These are phyloP conservation scores for Termitomyces sp. DNA, from an alignment of 768 basidiomycete species.

Conservation along the genomic window DNA sequence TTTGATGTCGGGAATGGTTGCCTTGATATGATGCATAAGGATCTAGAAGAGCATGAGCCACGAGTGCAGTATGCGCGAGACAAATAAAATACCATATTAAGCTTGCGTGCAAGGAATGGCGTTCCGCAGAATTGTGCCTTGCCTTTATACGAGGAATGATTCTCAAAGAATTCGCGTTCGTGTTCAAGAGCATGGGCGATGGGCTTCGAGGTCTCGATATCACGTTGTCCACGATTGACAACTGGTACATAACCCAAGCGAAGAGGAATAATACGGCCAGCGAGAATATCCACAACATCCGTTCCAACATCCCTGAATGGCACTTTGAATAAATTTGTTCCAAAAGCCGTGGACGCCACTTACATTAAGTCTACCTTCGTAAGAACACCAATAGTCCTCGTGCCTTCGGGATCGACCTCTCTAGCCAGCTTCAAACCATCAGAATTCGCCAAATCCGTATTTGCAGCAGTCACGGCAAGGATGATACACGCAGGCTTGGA, in stretches of 20 bases:
- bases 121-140: conserved; percentile 98
- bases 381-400: conserved; percentile 94
- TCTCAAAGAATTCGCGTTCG: conserved; percentile 93
- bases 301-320: conserved; percentile 87
- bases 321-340: neutral
- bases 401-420: conserved; percentile 96
- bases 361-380: conserved; percentile 99
- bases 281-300: conserved; percentile 98
- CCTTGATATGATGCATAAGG: conserved; percentile 98
- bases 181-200: conserved; percentile 83
- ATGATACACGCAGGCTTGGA: conserved; percentile 94
- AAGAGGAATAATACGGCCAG: conserved; percentile 93
- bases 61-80: conserved; percentile 5
- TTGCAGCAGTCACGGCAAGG: conserved; percentile 93
- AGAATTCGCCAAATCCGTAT: conserved; percentile 97
- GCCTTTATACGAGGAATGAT: conserved; percentile 85
- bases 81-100: conserved; percentile 69
- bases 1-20: conserved; percentile 98
- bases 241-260: conserved; percentile 97
- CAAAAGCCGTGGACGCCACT: conserved; percentile 23
- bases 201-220: conserved; percentile 86
- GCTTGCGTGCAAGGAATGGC: conserved; percentile 90
- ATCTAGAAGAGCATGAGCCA: conserved; percentile 47
- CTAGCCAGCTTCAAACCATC: conserved; percentile 95
- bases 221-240: conserved; percentile 96